Evolutionary conservation across 2,329 filamentous ascomycete genomes (phyloP), one percentile per base, ranked within the genome.

Genomic region (Phyllosticta paracitricarpa): DNA sequence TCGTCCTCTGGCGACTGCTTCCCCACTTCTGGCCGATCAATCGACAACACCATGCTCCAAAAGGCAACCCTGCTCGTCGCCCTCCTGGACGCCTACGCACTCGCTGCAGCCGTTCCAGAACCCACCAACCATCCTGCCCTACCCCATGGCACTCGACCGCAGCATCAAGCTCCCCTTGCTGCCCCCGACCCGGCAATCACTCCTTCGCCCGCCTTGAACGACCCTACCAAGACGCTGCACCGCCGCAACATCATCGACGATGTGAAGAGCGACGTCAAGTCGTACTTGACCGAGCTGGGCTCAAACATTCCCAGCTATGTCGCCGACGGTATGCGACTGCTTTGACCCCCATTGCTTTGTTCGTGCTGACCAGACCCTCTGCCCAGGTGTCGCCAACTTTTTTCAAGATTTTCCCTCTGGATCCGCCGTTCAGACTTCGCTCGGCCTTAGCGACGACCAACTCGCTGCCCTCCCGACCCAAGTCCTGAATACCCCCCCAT

Each of bases 321-420:
- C 59, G 71, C 71, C 22, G 69, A 70, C 10, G 72, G 72, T 73
- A 65, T 56, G 69, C 58, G 24, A 12, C 30, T 17, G 7, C 14
- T 52, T 55, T 19, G 7, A 33, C 22, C 19, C 22, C 19, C 33
- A 24, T n/a, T 56, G 25, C 17, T 17, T 6, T 30, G 33, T 51
- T 14, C n/a, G 1, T 54, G 26, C 57, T 62, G 17, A 62, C 12
- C n/a, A 30, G 9, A 17, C 17, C 4, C 24, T 33, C 26, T 53
- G 55, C 19, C 1, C 57, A 73, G 72, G 85, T 24, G 78, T 90
- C 1, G 84, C 87, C 1, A 81, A 88, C 61, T 89, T 82, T 75
- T 88, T 88, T 71, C 81, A 86, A 61, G 79, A 81, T 65, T 82
- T 90, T 48, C 87, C 88, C 1, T 85, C 81, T 2, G 85, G 84